A percentile compares a stretch with the other conserved stretches of the same genome.
These are phyloP conservation scores for Colletotrichum sp. DNA, from an alignment of 2,329 filamentous ascomycete species.

Conservation along the genomic window DNA sequence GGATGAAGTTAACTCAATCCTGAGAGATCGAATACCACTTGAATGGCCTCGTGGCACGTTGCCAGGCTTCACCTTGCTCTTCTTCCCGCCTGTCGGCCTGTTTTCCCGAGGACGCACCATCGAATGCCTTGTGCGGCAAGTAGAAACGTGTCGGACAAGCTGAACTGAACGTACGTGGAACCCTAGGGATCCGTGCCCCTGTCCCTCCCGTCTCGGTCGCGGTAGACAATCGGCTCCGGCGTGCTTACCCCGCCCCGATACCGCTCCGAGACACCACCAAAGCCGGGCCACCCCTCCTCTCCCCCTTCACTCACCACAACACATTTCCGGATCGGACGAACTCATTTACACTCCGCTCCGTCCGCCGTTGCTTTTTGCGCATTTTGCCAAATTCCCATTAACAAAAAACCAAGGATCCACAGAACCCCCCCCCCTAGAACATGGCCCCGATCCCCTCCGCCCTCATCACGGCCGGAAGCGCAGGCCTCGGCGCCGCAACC, in stretches of 20 bases:
- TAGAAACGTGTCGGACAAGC: background rate
- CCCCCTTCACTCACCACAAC: background rate
- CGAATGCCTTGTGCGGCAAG: background rate
- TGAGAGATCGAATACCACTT: background rate
- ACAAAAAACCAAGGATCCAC: background rate
- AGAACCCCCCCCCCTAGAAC: background rate
- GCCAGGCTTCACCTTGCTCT: background rate
- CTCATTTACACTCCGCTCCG: background rate
- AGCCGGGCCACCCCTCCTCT: background rate
- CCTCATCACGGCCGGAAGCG: conserved; percentile 41
- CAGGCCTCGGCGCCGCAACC: conserved; percentile 69
- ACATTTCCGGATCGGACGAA: background rate
- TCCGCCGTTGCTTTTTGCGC: background rate
- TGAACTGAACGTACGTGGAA: background rate
- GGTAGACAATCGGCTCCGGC: background rate
- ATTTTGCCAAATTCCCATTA: background rate
- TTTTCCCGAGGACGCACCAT: background rate
- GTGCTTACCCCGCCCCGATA: background rate
- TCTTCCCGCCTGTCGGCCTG: background rate
- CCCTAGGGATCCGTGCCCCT: background rate
- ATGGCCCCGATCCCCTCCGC: conserved; percentile 10
- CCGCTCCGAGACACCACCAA: background rate
- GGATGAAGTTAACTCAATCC: background rate
- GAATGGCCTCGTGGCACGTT: background rate
- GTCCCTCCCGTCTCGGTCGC: background rate